Percentiles rank a stretch among this genome's conserved stretches.
phyloP scores from a whole-genome alignment of 1,284 basidiomycete species.

The Cryptococcus neoformans region DNA sequence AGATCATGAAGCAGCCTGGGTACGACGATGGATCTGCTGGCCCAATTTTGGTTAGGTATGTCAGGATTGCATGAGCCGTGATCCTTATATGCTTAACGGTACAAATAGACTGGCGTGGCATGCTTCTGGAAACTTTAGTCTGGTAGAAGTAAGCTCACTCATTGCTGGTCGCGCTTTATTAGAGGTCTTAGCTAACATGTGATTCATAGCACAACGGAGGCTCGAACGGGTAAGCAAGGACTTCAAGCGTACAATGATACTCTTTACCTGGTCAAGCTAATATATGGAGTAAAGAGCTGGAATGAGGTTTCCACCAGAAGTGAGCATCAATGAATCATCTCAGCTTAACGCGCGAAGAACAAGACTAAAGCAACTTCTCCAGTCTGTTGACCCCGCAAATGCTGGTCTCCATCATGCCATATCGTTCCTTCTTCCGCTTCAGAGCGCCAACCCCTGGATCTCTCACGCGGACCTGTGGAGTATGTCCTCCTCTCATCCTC shows the following conservation, averaged over 20 bases:
- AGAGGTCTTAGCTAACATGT: conserved; percentile 8
- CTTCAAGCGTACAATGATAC: not conserved
- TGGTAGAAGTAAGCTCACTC: conserved; percentile 32
- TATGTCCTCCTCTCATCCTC: conserved; percentile 13
- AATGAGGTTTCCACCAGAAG: conserved; percentile 52
- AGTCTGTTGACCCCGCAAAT: conserved; percentile 47
- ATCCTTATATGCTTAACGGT: conserved; percentile 2
- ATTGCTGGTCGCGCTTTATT: not conserved
- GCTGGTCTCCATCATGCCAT: conserved; percentile 55
- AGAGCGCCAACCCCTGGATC: conserved; percentile 55
- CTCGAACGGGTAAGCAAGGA: conserved; percentile 49
- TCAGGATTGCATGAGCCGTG: not conserved
- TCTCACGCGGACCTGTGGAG: conserved; percentile 54
- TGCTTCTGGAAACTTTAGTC: conserved; percentile 51
- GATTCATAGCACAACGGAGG: conserved; percentile 52
- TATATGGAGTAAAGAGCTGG: conserved; percentile 32
- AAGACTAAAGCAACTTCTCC: too few relatives aligned
- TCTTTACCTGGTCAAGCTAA: not conserved
- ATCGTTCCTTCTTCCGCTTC: conserved; percentile 53
- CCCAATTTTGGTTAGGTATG: conserved; percentile 46
- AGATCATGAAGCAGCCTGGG: conserved; percentile 46
- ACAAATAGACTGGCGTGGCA: conserved; percentile 55
- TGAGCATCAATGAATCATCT: conserved; percentile 1
- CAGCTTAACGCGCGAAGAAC: too few relatives aligned
- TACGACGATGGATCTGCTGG: conserved; percentile 50